Percentiles rank a stretch among this genome's conserved stretches.
Conservation (phyloP, 2,329 filamentous ascomycete genomes). For the Xylariaceae sp. region DNA sequence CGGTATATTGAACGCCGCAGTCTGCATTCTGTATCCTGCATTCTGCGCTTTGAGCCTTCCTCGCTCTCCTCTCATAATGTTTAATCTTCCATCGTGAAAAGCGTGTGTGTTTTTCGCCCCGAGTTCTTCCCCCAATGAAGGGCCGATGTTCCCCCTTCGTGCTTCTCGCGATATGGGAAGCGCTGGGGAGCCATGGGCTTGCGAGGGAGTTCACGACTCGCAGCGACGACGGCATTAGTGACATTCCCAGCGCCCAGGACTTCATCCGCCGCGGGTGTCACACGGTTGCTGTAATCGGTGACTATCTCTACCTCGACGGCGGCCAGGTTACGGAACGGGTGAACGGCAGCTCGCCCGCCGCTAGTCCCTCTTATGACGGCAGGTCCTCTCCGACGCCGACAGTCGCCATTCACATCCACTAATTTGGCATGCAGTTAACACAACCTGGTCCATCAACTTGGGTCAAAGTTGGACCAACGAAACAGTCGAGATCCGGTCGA, state of each 20-base stretch:
- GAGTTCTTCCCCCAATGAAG: slow-evolving; percentile 35
- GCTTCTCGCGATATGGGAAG: slow-evolving; percentile 38
- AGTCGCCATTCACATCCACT: not conserved
- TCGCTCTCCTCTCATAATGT: slow-evolving; percentile 30
- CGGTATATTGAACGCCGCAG: slow-evolving; percentile 1
- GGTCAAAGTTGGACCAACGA: slow-evolving; percentile 44
- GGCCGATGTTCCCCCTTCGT: slow-evolving; percentile 35
- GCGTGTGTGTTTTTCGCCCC: slow-evolving; percentile 23
- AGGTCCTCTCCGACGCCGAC: slow-evolving; percentile 12
- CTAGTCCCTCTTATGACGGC: slow-evolving; percentile 35
- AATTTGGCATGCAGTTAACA: slow-evolving; percentile 36
- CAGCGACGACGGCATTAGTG: slow-evolving; percentile 15
- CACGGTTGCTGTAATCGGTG: slow-evolving; percentile 41
- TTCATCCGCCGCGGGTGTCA: slow-evolving; percentile 30
- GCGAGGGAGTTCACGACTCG: slow-evolving; percentile 29
- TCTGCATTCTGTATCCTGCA: slow-evolving; percentile 21
- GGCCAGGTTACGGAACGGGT: slow-evolving; percentile 41
- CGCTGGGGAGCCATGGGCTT: slow-evolving; percentile 29
- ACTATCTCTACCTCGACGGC: slow-evolving; percentile 48
- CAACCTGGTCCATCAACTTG: slow-evolving; percentile 44
- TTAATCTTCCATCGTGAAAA: slow-evolving; percentile 31
- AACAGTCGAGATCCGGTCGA: slow-evolving; percentile 39
- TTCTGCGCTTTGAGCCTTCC: slow-evolving; percentile 20
- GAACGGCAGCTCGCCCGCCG: slow-evolving; percentile 33
- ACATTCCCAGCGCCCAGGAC: slow-evolving; percentile 31